Base-by-base conservation (phyloP, 768 basidiomycete species). In the Lentinula sp. region DNA sequence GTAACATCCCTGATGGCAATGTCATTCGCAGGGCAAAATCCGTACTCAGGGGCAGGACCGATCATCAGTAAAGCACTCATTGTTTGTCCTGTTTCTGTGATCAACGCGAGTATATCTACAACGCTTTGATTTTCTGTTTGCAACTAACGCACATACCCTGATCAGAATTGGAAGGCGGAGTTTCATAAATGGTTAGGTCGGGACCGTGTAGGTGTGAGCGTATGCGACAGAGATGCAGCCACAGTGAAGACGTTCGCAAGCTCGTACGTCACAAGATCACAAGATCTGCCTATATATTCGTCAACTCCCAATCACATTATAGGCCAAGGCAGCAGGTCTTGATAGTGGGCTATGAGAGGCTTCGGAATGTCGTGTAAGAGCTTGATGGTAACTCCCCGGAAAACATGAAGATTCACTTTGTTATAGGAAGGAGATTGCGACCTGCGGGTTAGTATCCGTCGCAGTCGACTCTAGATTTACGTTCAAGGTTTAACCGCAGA, bases 281-380 rank as follows among this genome's bases (percentile, higher is more conserved):
- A 43, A 42, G 45, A 9, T 35, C 15, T 28, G 7, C 3, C 9
- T 35, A 5, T 9, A 2, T 40, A 16, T 16, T 10, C 23, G 18
- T 40, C 55, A 5, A 18, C 2, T 70, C 2, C 70, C 71, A 37
- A 78, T 18, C 13, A 56, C 16, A 9, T 35, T n/a, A 31, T 23
- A 91, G 91, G 35, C 85, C 81, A 69, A 80, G 81, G 7, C 88
- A 93, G 65, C 88, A 94, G 60, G 92, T 98, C 2, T 77, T 99
- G 18, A 84, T 99, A 62, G 95, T 98, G 62, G 95, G 97, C 2
- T 99, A 99, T 70, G 97, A 98, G 69, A 86, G 90, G 57, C 79
- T 97, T 39, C 78, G 93, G 51, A 88, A 84, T 16, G 86, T 94
- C 6, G 86, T 93, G 93, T 93, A 67, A 71, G 86, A 75, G 13